Evolutionary conservation across 2,329 filamentous ascomycete genomes (phyloP), one percentile per base, ranked within the genome.

Genomic region (Geoglossum cookeanum): DNA sequence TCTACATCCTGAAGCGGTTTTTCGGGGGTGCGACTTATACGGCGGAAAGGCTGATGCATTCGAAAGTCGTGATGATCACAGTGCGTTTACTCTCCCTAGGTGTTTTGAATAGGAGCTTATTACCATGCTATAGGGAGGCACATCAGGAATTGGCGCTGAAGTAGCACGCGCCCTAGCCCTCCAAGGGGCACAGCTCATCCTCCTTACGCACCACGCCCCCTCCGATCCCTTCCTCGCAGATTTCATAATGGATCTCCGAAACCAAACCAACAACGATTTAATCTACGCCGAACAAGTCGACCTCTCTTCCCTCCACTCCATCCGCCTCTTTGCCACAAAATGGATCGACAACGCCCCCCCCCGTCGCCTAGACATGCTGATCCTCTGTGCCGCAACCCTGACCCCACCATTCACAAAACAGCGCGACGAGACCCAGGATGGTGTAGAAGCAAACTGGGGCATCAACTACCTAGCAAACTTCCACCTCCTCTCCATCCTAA

Each of bases 261-360:
- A 77, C 32, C 75, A 77, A 57, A 87, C 88, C 6, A 77, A 79
- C 35, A 97, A 97, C 71, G 76, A 90, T 59, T 76, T 98, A 65
- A 87, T 98, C 63, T 97, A 94, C 65, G 89, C 92, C 59, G 92
- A 98, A 69, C 87, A 95, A 70, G 88, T 95, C 64, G 89, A 98
- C 66, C 79, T 98, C 32, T 73, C 84, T 11, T 91, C 85, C 15
- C 75, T 98, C n/a, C 81, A 95, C 68, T 94, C 87, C 68, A 84
- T 98, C 64, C 85, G 92, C 44, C 78, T 83, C 61, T 98, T 98
- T 68, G 92, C 92, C 11, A 98, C 92, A 0, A 91, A 88, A 73
- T 98, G 94, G 91, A 88, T 98, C 62, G 91, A 98, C 69, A 97
- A 96, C 68, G 80, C 86, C 27, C 91, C 92, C 2, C 87, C 90